A percentile compares a stretch with the other conserved stretches of the same genome.
These are phyloP conservation scores for Globisporangium cederbergense DNA, from an alignment of 352 stramenopile genomes.

Conservation along the genomic window DNA sequence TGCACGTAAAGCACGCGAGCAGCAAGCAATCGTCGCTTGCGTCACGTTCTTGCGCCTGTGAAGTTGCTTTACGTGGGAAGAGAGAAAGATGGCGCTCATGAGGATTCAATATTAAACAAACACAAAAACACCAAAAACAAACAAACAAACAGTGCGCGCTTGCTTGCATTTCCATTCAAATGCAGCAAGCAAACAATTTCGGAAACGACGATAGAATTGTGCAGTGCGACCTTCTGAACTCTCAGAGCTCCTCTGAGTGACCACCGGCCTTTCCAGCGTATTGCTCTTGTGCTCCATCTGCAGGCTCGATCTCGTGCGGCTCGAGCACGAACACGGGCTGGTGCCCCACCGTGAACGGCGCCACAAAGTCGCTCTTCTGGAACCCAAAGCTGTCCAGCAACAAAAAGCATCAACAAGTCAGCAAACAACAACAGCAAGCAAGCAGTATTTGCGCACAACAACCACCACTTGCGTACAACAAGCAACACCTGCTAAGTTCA, in stretches of 20 bases:
- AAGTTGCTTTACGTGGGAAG: not conserved
- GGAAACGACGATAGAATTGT: not conserved
- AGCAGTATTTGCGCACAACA: not conserved
- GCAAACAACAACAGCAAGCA: not conserved
- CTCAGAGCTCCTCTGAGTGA: not conserved
- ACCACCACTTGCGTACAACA: not conserved
- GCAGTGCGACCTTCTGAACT: not conserved
- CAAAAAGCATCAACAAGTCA: not conserved
- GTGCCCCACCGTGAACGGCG: constrained; percentile 28
- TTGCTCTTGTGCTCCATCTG: not conserved
- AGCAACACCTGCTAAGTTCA: not conserved
- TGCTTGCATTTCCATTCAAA: not conserved
- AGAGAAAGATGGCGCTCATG: not conserved
- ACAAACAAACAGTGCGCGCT: not conserved
- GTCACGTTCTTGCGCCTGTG: not conserved
- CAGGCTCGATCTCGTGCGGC: not conserved
- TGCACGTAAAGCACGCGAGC: not conserved
- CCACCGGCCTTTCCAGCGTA: not conserved
- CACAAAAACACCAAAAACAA: not conserved
- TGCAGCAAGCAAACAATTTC: not conserved
- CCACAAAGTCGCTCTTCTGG: constrained; percentile 28
- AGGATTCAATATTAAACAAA: not conserved
- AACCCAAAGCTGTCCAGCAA: constrained; percentile 23
- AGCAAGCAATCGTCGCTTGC: not conserved
- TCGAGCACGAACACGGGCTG: constrained; percentile 37